These are phyloP conservation scores for Aspergillus asperescens DNA, from an alignment of 495 filamentous ascomycete species.

Conservation along the genomic window DNA sequence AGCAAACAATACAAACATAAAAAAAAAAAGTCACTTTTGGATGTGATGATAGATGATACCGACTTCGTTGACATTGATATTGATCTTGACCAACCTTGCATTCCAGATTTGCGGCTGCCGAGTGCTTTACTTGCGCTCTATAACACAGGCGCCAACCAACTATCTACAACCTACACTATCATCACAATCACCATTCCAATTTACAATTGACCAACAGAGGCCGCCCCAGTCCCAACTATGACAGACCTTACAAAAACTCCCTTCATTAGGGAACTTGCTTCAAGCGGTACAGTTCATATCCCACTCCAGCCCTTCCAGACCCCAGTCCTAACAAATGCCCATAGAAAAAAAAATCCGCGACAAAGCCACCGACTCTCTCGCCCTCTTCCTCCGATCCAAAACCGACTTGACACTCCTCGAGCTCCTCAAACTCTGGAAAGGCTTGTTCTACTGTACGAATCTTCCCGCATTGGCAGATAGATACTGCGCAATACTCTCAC, in stretches of 20 bases:
- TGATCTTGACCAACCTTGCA: not conserved
- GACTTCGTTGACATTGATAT: not conserved
- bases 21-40: conserved; percentile 17
- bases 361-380: conserved; percentile 71
- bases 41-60: conserved; percentile 1
- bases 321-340: not conserved
- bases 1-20: conserved; percentile 37
- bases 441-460: conserved; percentile 78
- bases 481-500: not conserved
- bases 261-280: conserved; percentile 70
- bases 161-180: not conserved
- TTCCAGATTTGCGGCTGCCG: not conserved
- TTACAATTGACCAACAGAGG: not conserved
- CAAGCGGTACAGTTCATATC: conserved; percentile 54
- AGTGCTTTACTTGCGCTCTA: not conserved
- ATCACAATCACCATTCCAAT: not conserved
- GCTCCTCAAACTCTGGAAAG: conserved; percentile 90
- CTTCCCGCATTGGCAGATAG: not conserved
- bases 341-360: conserved; percentile 77
- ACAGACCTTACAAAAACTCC: conserved; percentile 54
- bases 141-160: not conserved
- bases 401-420: conserved; percentile 67
- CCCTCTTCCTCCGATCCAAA: conserved; percentile 66
- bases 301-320: not conserved
- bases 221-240: conserved; percentile 31